Base-by-base conservation (phyloP, 495 filamentous ascomycete species). In the Pseudevernia furfuracea region DNA sequence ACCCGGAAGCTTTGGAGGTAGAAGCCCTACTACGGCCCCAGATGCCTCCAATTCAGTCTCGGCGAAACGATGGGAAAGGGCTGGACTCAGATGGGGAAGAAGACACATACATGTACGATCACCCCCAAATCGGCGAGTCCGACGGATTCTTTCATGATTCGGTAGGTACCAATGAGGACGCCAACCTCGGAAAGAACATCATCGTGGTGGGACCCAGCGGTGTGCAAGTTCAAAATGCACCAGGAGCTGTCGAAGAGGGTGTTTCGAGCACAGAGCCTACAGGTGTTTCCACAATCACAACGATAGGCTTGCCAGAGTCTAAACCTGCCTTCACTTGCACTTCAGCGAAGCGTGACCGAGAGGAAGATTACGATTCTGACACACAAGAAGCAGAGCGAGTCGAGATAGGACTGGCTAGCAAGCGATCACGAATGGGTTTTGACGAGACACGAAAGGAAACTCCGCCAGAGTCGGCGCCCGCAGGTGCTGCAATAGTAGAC, bases 21-120 rank as follows among this genome's bases (percentile, higher is more conserved):
- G 91, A 96, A 73, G 80, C 84, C 23, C 67, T 96, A 60, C 75
- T 96, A 10, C 78, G 86, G 38, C 87, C 89, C 0, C 79, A 85
- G 53, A 84, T 86, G 83, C 85, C 84, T 7, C 67, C 76, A 21
- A 76, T 86, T 23, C 41, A 66, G 4, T 43, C 39, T 58, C 61
- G 21, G 30, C 30, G 28, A 25, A 58, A 7, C 30, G 25, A 36
- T 32, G 37, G 28, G 28, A 43, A 14, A 46, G 43, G 19, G 1
- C 46, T 44, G 39, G 34, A 28, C 7, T 25, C 12, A 9, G 30
- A 38, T 19, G 30, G 25, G 11, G 61, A 57, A 9, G 52, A 58
- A 46, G 53, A 58, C 10, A 4, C 23, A 11, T 58, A 58, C 53
- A 28, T 32, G 12, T n/a, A 46, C 44, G 37, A 38, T 17, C 30